Evolutionary conservation across 1,284 basidiomycete species (phyloP).

Genomic region (Blastosporella zonata): DNA sequence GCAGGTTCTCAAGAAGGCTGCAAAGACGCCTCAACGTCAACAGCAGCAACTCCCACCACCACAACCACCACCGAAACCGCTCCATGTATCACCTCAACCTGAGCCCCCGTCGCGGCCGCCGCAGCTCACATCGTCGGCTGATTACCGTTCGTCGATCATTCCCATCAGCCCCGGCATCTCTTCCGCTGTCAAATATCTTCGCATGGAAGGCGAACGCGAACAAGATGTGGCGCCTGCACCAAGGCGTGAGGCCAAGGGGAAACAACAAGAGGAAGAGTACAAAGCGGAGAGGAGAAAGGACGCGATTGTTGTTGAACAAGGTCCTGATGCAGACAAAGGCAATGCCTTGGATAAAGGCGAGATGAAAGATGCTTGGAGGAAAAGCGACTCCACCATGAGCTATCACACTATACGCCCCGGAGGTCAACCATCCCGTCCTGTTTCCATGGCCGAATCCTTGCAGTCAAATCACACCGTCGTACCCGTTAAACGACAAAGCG

Average conservation of each 20-base stretch:
- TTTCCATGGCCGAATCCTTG: slow-evolving; percentile 70
- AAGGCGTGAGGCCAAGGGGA: slow-evolving; percentile 20
- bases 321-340: slow-evolving; percentile 14
- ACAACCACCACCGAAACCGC: slow-evolving; percentile 22
- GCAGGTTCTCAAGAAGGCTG: slow-evolving; percentile 19
- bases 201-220: slow-evolving; percentile 27
- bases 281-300: slow-evolving; percentile 14
- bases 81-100: slow-evolving; percentile 6
- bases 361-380: slow-evolving; percentile 63
- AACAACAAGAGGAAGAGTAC: slow-evolving; percentile 18
- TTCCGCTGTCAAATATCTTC: slow-evolving; percentile 44
- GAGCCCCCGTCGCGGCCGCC: slow-evolving; percentile 1
- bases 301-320: slow-evolving; percentile 22
- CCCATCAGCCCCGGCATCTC: slow-evolving; percentile 46
- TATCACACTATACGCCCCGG: slow-evolving; percentile 65
- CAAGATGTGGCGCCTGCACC: slow-evolving; percentile 20
- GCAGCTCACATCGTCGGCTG: slow-evolving; percentile 2
- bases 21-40: slow-evolving; percentile 9
- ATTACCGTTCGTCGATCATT: slow-evolving; percentile 41
- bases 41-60: slow-evolving; percentile 13
- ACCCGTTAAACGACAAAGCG: slow-evolving; percentile 61
- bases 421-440: slow-evolving; percentile 58
- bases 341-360: slow-evolving; percentile 21
- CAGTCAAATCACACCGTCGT: slow-evolving; percentile 70
- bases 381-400: slow-evolving; percentile 73